Evolutionary conservation across 192 early-diverging fungal species (phyloP), one percentile per base, ranked within the genome.

Genomic region (Backusella mclennaniae): DNA sequence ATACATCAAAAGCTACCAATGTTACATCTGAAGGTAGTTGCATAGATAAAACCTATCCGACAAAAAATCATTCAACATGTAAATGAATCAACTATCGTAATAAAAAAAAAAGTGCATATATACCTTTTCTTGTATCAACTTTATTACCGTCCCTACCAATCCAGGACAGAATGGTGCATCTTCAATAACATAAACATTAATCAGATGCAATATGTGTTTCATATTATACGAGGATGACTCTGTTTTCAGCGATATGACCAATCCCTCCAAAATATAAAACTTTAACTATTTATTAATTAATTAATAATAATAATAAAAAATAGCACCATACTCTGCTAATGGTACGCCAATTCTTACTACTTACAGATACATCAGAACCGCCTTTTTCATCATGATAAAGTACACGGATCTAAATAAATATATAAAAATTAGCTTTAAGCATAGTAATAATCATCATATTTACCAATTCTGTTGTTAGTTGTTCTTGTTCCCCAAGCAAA

Each of bases 61-160:
- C 8, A 73, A 35, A 73, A 67, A 66, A 35, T 4, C 11, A 52
- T 53, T 17, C n/a, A 42, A 2, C 29, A 69, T 31, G 4, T 35
- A 15, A 44, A 3, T 17, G 4, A 44, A 44, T 17, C 4, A 44
- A 44, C n/a, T 53, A 53, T 6, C 17, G 52, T 23, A 53, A 21
- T 3, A 26, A 26, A 26, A 26, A n/a, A 2, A 6, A 0, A 1
- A 23, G 19, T 17, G 4, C 4, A 49, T n/a, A 23, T 31, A 0
- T 87, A 95, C 91, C 90, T 90, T 95, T 66, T 94, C 94, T 80
- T 92, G 91, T 35, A 95, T 92, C 1, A 82, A 78, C 44, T 89
- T 87, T 21, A 94, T 88, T 29, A 93, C 89, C 0, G 90, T 83
- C 6, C 86, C 87, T 12, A 90, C 87, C 36, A 94, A 75, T 17